Evolutionary conservation across 1,284 basidiomycete genomes (phyloP).

Genomic region (Ganoderma sinense): DNA sequence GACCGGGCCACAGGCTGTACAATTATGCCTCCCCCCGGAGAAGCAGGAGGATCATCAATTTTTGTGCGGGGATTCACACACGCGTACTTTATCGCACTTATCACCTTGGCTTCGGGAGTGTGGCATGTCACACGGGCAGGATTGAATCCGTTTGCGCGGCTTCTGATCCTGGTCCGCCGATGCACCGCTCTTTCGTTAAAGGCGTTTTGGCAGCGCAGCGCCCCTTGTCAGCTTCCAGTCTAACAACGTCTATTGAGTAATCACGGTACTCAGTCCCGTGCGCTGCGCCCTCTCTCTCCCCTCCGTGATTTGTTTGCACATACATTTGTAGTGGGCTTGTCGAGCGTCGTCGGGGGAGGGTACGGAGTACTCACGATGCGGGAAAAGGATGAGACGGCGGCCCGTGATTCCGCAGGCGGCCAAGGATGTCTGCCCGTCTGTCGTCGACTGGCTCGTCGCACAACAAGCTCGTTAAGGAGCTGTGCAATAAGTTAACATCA

Average conservation of each 20-base stretch:
- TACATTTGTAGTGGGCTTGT: no score
- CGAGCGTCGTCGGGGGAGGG: no score
- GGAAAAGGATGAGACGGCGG: neutral
- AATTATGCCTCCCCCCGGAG: neutral
- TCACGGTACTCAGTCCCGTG: neutral
- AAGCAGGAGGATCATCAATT: constrained; percentile 1
- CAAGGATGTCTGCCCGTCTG: neutral
- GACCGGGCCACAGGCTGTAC: neutral
- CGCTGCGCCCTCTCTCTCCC: neutral
- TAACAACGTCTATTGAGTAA: neutral
- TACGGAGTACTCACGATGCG: neutral
- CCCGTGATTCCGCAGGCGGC: neutral
- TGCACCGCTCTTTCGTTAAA: neutral
- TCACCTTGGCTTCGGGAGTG: neutral
- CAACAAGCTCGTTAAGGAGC: neutral
- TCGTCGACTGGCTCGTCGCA: neutral
- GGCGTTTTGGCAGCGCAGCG: neutral
- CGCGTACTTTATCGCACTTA: neutral
- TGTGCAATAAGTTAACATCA: constrained; percentile 14
- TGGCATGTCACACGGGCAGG: neutral
- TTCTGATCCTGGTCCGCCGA: neutral
- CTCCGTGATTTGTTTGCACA: no score
- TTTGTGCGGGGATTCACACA: neutral
- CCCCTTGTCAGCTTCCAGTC: neutral
- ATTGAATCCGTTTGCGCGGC: neutral